A percentile compares a stretch with the other conserved stretches of the same genome.
Conservation (phyloP, 2,329 filamentous ascomycete genomes). For the Fusarium pseudograminearum region DNA sequence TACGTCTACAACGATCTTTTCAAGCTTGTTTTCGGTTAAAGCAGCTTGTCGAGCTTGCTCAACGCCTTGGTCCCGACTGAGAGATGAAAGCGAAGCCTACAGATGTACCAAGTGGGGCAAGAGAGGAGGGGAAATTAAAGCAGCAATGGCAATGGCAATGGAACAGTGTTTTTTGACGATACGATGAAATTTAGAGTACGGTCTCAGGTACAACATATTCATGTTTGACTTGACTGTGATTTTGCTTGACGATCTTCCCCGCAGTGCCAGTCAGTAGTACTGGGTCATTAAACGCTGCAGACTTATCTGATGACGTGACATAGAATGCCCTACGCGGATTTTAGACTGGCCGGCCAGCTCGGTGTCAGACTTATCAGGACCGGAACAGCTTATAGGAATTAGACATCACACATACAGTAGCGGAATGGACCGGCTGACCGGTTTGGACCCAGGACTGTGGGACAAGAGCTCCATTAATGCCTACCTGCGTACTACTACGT, state of each 20-base stretch:
- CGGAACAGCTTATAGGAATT: background rate
- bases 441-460: background rate
- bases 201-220: slow-evolving; percentile 8
- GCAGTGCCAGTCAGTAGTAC: slow-evolving; percentile 1
- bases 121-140: slow-evolving; percentile 36
- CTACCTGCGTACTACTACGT: too few species aligned
- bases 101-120: slow-evolving; percentile 32
- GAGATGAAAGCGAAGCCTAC: slow-evolving; percentile 17
- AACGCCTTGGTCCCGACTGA: slow-evolving; percentile 9
- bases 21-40: slow-evolving; percentile 80
- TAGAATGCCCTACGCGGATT: background rate
- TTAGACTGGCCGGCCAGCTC: background rate
- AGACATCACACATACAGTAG: too few species aligned
- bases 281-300: background rate
- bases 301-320: slow-evolving; percentile 12
- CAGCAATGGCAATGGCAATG: slow-evolving; percentile 26
- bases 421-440: background rate
- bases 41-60: background rate
- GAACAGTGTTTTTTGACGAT: slow-evolving; percentile 40
- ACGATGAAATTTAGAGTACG: slow-evolving; percentile 41
- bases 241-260: background rate
- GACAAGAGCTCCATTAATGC: background rate
- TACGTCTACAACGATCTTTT: slow-evolving; percentile 97
- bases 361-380: background rate
- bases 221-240: slow-evolving; percentile 21